Evolutionary conservation across 345 rosid species (phyloP).

Genomic region (Gossypium stocksii): DNA sequence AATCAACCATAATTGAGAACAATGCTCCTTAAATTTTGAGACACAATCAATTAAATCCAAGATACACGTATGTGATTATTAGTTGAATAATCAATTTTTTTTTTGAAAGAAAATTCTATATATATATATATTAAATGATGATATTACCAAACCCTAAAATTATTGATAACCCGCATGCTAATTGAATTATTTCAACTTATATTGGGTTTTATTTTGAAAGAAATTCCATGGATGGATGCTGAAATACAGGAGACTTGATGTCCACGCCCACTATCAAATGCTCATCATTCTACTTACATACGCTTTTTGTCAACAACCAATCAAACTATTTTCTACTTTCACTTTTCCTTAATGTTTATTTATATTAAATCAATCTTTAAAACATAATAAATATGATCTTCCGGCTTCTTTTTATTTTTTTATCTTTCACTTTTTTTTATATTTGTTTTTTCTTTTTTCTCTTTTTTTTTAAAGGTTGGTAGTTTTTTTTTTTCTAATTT

Average conservation of each 20-base stretch:
- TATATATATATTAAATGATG: too few species aligned
- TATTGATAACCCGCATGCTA: neutral
- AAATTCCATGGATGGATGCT: neutral
- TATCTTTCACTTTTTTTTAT: too few species aligned
- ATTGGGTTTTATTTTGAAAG: neutral
- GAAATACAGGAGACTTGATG: neutral
- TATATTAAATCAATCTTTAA: too few species aligned
- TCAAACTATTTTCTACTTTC: neutral
- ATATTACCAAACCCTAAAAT: neutral
- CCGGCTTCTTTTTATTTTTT: too few species aligned
- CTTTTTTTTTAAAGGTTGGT: too few species aligned
- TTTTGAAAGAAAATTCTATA: too few species aligned
- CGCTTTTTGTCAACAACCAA: too few species aligned
- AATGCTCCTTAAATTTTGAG: neutral
- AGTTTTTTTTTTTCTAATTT: too few species aligned
- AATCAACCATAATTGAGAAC: neutral
- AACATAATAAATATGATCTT: too few species aligned
- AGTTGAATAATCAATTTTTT: neutral
- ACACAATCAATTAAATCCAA: constrained; percentile 3
- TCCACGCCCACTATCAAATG: neutral
- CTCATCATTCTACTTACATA: too few species aligned
- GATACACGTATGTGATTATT: constrained; percentile 2
- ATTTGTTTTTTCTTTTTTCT: too few species aligned
- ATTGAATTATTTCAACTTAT: neutral
- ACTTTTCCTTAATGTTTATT: too few species aligned